Percentiles rank a stretch among this genome's conserved stretches.
Evolutionary conservation across 1,139 yeast genomes (phyloP).

Genomic region (Geotrichum cucujoidarum): DNA sequence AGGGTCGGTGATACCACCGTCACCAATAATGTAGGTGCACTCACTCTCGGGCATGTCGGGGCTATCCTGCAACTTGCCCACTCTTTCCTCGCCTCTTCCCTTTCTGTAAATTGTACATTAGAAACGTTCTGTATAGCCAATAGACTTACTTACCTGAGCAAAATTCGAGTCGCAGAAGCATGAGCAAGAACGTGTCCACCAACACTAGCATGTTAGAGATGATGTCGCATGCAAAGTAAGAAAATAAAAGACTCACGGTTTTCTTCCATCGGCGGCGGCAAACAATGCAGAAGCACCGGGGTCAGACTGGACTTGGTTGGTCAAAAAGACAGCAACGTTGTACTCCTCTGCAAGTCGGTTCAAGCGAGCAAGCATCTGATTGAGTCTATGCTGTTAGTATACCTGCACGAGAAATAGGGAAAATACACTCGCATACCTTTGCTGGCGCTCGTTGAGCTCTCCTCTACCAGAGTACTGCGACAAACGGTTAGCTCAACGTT

Average conservation of each 20-base stretch:
- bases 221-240: not conserved
- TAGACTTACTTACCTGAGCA: slow-evolving; percentile 35
- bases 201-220: slow-evolving; percentile 31
- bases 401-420: not conserved
- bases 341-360: slow-evolving; percentile 55
- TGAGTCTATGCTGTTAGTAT: slow-evolving; percentile 34
- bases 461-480: slow-evolving; percentile 50
- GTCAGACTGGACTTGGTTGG: slow-evolving; percentile 63
- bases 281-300: slow-evolving; percentile 63
- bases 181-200: slow-evolving; percentile 64
- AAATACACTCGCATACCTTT: slow-evolving; percentile 36
- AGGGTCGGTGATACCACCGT: slow-evolving; percentile 51
- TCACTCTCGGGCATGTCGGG: slow-evolving; percentile 61
- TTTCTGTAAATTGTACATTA: slow-evolving; percentile 37
- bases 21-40: slow-evolving; percentile 50
- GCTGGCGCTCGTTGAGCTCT: slow-evolving; percentile 57
- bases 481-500: not conserved
- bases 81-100: slow-evolving; percentile 63
- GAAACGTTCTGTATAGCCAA: not conserved
- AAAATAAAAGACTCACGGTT: slow-evolving; percentile 40
- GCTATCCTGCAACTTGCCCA: slow-evolving; percentile 55
- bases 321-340: slow-evolving; percentile 54
- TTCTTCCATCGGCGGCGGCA: slow-evolving; percentile 61
- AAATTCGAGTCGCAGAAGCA: slow-evolving; percentile 58
- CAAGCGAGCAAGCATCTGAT: slow-evolving; percentile 51